Base-by-base conservation (phyloP, 176 grass and related monocot genomes). In the Aegilops sharonensis region DNA sequence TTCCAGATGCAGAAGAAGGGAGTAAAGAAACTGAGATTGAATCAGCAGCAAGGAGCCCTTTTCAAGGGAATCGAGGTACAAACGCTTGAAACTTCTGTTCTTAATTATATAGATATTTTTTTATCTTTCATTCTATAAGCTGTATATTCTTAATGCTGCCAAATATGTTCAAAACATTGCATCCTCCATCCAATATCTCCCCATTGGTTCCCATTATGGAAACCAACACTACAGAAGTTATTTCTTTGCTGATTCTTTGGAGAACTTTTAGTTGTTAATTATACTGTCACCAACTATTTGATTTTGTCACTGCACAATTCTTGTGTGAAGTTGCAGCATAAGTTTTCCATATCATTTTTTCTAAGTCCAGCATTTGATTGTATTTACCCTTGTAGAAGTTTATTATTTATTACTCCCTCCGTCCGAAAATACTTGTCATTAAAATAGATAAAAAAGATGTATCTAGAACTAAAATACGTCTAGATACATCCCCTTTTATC, bases 1-100 rank as follows among this genome's bases (percentile, higher is more conserved):
- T 92, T 91, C 78, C 78, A 5, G 90, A 98, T 78, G 72, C 31
- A 74, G 87, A 89, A 90, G 84, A 88, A 17, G 70, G 78, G 68
- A 87, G 72, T 47, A 68, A 93, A 87, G 63, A 81, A 20, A 87
- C 34, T 40, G 63, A 91, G 81, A 18, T 60, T 20, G 43, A 77
- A 80, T 31, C 81, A 82, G 75, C 88, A 79, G 48, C 78, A 18
- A 57, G 0, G 31, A 78, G 64, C 17, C 74, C 48, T 59, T 54
- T 35, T 56, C 69, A 85, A 89, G 92, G 73, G 69, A 85, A 63
- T 78, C 82, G 62, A 89, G 89, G 92, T 94, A 61, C 71, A 64
- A 15, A 47, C 30, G 25, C 11, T 92, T 70, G 12, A 78, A 81
- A 27, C 43, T 84, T 45, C 23, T 0, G 39, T 30, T 64, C 78